Evolutionary conservation across 2,329 filamentous ascomycete genomes (phyloP), one percentile per base, ranked within the genome.

Genomic region (Madurella fahalii): DNA sequence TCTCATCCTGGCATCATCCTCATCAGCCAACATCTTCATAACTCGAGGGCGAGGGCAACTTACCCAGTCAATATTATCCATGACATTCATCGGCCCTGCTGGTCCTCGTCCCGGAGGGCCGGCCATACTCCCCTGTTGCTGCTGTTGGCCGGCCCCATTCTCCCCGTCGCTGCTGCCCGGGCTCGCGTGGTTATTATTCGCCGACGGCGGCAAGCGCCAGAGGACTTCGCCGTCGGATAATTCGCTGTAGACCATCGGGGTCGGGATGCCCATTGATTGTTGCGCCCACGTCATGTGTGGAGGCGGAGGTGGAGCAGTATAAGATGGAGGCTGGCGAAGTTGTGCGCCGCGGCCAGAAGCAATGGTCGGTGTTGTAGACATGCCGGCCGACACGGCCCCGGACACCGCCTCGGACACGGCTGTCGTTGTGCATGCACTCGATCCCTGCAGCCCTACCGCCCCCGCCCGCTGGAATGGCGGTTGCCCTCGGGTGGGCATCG

Each of bases 31-130:
- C 13, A 15, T 20, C 12, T 17, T 25, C 1, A 8, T 32, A 15
- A 52, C 31, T 34, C 42, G 17, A 53, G 9, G 4, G 9, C 41
- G 17, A 48, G 56, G 43, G 47, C 40, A 18, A 74, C 81, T 72
- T 69, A 86, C 84, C 84, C 84, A 87, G 61, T 88, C 83, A 59
- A 87, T 81, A 53, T 82, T 80, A 40, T 82, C 70, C 68, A 77
- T 74, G 39, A 72, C 49, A 45, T 58, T 58, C 32, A 46, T 40
- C 15, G 53, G 13, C 30, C n/a, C 34, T 52, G 34, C 51, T 5
- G 13, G 17, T 30, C 46, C 31, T 32, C 17, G 40, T 31, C 17
- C 13, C 0, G 20, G n/a, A 11, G 40, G 25, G 13, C 45, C 52
- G 15, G 50, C 52, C 37, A 63, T 57, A 25, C 57, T 58, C n/a